Evolutionary conservation across 2,329 filamentous ascomycete species (phyloP), one percentile per base, ranked within the genome.

Genomic region (Neonectria hederae): DNA sequence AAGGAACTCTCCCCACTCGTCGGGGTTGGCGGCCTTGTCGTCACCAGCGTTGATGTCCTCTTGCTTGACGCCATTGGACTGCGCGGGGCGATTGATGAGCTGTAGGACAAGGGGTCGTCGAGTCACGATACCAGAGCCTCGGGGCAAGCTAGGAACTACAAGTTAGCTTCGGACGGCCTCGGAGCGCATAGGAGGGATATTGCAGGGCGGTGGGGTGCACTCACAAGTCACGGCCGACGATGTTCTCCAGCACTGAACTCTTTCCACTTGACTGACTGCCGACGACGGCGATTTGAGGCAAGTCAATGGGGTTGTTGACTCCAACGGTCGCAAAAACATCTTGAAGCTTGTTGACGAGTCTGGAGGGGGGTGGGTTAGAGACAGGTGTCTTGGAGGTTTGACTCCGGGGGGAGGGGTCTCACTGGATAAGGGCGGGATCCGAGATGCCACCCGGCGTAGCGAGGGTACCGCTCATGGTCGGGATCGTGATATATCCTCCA

Each of bases 271-370:
- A 99, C 84, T 99, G 96, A 81, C 94, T 97, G 77, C 96, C 96
- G 62, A 99, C 96, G 72, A 99, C 96, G 73, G 92, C 95, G 79
- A 99, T 99, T 84, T 99, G 96, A 59, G 96, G 96, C 69, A 99
- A 84, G 84, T 99, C 96, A 86, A 99, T 99, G 67, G 96, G 96
- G 82, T 99, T 99, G 88, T 97, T 96, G 76, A 98, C 96, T 74
- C 96, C 96, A 74, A 99, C 96, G 45, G 96, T 98, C 67, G 95
- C 91, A 79, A 99, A 99, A 74, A 99, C 96, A 93, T 99, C 96
- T 80, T 99, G 96, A 52, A 99, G 90, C 86, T 97, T 98, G 86
- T 99, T 99, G 79, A 99, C 96, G 74, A 98, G 91, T 76, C 88
- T 90, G 65, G 8, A 28, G 40, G 65, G 35, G 58, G 55, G 22